Percentiles rank a stretch among this genome's conserved stretches.
These are phyloP conservation scores for Backusella parvicylindrica DNA, from an alignment of 192 early-diverging fungal species.

Conservation along the genomic window DNA sequence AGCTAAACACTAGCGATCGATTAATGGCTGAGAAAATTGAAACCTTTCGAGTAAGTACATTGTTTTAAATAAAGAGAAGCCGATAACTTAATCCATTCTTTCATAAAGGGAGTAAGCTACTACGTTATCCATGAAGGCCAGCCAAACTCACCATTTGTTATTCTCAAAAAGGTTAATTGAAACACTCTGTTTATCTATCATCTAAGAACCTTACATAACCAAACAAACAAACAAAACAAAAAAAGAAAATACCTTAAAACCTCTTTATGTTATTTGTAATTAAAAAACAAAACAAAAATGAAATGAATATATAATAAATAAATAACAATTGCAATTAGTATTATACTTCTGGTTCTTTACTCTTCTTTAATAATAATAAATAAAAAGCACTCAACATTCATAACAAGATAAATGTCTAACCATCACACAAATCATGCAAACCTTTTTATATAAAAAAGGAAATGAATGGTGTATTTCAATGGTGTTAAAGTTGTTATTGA, in stretches of 20 bases:
- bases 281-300: neutral
- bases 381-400: neutral
- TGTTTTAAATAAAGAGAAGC: neutral
- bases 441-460: neutral
- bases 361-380: neutral
- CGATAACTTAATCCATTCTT: neutral
- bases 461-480: neutral
- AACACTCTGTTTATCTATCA: neutral
- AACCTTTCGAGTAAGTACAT: neutral
- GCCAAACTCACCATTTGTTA: neutral
- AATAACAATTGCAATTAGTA: neutral
- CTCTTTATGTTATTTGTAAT: neutral
- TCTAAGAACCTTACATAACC: neutral
- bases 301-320: neutral
- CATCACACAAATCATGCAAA: neutral
- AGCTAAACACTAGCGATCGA: neutral
- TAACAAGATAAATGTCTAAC: neutral
- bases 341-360: neutral
- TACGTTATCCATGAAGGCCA: neutral
- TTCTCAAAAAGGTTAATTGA: neutral
- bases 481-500: neutral
- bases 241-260: neutral
- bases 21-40: neutral
- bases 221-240: neutral
- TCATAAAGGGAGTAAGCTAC: neutral